Base-by-base conservation (phyloP, 2,329 filamentous ascomycete species). In the Botryotinia convoluta region DNA sequence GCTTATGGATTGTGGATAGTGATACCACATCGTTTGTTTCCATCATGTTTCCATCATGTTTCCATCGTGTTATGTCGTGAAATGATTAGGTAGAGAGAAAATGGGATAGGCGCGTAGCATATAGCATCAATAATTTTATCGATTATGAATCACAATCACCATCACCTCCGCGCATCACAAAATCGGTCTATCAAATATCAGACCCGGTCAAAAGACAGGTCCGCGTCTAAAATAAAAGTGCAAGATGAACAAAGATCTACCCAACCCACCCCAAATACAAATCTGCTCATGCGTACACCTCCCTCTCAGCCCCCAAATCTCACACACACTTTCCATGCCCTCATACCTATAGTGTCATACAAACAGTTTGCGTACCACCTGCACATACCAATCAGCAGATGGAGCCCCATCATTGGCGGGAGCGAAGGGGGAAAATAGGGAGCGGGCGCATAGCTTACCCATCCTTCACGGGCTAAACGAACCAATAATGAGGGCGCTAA, bases 401-500 rank as follows among this genome's bases (percentile, higher is more conserved):
- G 39, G 26, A n/a, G 48, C 48, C 48, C 48, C 48, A 42, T 37
- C 18, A 54, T n/a, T 54, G 64, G 45, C 51, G 45, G 42, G n/a
- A 54, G 20, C 45, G 26, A 57, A 57, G 54, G 35, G 29, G 26
- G 48, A 5, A 32, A 68, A 54, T 54, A 39, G 63, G 35, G 48
- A 57, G 45, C 35, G 48, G 64, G 48, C 64, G 64, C 64, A 68
- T 68, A 57, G 32, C 26, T 26, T 35, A 67, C 26, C 35, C 22
- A n/a, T 54, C 64, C 64, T 68, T 68, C 45, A 42, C 64, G 3
- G 37, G 16, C 22, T 57, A 68, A 39, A 29, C 64, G 64, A 57
- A 20, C 64, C 48, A 68, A 68, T 68, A n/a, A 39, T 26, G 64
- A 37, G 48, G 48, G 64, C 64, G 64, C 48, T 54, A 54, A 57